Conservation (phyloP, 2,329 filamentous ascomycete species). For the Cercospora berteroae region DNA sequence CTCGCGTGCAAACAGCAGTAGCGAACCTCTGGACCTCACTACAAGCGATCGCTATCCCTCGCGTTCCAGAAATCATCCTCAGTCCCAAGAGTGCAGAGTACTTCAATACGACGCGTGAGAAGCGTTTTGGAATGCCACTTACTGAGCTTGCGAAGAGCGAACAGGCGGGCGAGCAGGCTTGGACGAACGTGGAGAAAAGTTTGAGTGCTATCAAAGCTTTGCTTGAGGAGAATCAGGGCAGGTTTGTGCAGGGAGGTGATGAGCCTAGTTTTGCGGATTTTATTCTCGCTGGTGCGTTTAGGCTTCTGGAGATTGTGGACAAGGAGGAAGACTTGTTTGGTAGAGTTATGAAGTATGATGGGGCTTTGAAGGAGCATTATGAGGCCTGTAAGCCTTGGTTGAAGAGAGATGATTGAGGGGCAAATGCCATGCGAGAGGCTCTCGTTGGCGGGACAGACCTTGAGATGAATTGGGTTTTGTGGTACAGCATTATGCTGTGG, state of each 20-base stretch:
- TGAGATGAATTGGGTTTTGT: not conserved
- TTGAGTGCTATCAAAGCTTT: conserved; percentile 44
- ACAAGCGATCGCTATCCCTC: conserved; percentile 46
- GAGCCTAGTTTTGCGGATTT: conserved; percentile 59
- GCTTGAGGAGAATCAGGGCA: conserved; percentile 56
- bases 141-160: conserved; percentile 45
- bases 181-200: conserved; percentile 46
- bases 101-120: conserved; percentile 55
- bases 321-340: conserved; percentile 42
- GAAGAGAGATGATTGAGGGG: conserved; percentile 36
- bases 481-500: not conserved
- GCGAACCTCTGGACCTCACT: conserved; percentile 44
- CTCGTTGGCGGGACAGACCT: not conserved
- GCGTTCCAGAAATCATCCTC: conserved; percentile 54
- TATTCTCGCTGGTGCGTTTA: conserved; percentile 49
- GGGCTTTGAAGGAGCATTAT: conserved; percentile 38
- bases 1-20: conserved; percentile 43
- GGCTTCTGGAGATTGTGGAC: conserved; percentile 39
- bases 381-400: conserved; percentile 44
- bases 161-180: conserved; percentile 50
- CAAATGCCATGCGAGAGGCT: not conserved
- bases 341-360: conserved; percentile 42
- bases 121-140: conserved; percentile 53
- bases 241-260: conserved; percentile 58
- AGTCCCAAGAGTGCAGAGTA: conserved; percentile 53